These are phyloP conservation scores for Crassisporium funariophilum DNA, from an alignment of 768 basidiomycete species.

Conservation along the genomic window DNA sequence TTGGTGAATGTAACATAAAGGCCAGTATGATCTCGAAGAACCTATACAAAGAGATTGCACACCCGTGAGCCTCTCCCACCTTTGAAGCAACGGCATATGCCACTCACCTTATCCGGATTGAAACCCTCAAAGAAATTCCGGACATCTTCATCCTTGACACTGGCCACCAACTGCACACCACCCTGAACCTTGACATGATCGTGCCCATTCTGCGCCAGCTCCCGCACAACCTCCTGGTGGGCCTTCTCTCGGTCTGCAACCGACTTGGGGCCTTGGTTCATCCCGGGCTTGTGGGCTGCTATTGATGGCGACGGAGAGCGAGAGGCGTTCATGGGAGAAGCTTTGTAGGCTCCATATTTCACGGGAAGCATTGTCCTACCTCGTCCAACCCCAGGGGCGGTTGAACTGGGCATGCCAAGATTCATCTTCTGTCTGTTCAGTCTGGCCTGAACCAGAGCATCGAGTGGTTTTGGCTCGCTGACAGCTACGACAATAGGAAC, in stretches of 20 bases:
- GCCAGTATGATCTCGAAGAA: constrained; percentile 68
- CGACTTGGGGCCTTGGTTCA: constrained; percentile 19
- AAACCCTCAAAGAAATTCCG: constrained; percentile 68
- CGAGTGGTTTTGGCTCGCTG: too few relatives aligned
- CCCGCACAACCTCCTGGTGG: constrained; percentile 44
- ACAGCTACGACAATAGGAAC: too few relatives aligned
- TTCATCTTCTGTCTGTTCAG: neutral
- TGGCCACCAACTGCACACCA: constrained; percentile 46
- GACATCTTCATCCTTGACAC: constrained; percentile 70
- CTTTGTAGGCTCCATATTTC: constrained; percentile 15
- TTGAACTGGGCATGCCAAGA: neutral
- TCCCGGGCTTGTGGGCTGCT: neutral
- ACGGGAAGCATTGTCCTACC: constrained; percentile 4
- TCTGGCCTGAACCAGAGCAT: neutral
- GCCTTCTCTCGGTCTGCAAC: constrained; percentile 39
- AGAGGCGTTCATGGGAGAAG: constrained; percentile 17
- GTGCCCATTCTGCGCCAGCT: constrained; percentile 60
- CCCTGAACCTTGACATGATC: constrained; percentile 68
- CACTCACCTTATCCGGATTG: constrained; percentile 68
- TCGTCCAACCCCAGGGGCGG: neutral
- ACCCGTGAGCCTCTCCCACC: neutral
- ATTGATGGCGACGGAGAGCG: constrained; percentile 36
- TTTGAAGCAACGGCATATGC: constrained; percentile 9
- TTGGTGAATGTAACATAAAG: constrained; percentile 84
- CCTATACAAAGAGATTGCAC: constrained; percentile 37